Conservation (phyloP, 2,329 filamentous ascomycete species). For the Venturia asperata region DNA sequence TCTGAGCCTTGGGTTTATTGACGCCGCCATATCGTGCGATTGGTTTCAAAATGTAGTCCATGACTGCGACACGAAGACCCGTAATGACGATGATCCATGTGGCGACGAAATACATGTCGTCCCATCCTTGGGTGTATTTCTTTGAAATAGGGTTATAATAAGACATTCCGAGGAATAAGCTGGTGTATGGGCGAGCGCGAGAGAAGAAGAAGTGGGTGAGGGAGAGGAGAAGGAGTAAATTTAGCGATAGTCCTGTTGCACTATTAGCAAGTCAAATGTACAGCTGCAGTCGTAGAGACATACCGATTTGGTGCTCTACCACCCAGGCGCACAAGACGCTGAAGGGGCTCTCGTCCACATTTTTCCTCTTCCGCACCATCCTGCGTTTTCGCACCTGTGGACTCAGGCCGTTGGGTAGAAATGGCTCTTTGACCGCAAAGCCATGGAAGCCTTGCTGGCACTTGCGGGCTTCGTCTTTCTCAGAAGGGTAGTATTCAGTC, state of each 20-base stretch:
- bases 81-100: conserved; percentile 82
- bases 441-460: neutral
- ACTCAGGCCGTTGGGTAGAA: conserved; percentile 7
- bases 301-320: conserved; percentile 75
- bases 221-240: conserved; percentile 74
- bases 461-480: conserved; percentile 2
- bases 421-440: conserved; percentile 13
- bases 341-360: conserved; percentile 50
- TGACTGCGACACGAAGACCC: conserved; percentile 70
- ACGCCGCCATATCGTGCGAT: conserved; percentile 67
- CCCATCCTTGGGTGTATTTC: conserved; percentile 66
- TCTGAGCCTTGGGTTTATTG: conserved; percentile 64
- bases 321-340: conserved; percentile 61
- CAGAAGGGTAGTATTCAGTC: neutral
- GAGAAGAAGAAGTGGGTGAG: conserved; percentile 79
- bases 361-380: conserved; percentile 9
- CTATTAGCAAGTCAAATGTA: neutral
- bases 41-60: conserved; percentile 82
- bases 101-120: conserved; percentile 70
- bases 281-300: conserved; percentile 26
- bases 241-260: conserved; percentile 67
- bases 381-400: conserved; percentile 9
- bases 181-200: conserved; percentile 67
- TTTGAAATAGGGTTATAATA: conserved; percentile 67
- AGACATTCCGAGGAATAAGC: conserved; percentile 80